A percentile compares a stretch with the other conserved stretches of the same genome.
These are phyloP conservation scores for Diddensiella caesifluorescens DNA, from an alignment of 805 yeast species.

Conservation along the genomic window DNA sequence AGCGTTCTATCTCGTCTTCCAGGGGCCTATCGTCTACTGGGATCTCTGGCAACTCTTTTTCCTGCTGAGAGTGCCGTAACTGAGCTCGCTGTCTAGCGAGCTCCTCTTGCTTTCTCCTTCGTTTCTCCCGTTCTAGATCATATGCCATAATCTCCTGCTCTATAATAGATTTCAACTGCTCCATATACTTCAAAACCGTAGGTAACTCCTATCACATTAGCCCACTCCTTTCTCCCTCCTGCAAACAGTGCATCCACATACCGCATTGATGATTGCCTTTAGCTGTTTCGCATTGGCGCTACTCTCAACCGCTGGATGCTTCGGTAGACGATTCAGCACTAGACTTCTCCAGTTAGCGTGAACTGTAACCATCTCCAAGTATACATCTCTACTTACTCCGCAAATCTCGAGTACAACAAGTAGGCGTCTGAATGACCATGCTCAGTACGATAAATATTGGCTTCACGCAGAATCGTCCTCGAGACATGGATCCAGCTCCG, in stretches of 20 bases:
- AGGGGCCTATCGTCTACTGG: background rate
- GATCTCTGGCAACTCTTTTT: background rate
- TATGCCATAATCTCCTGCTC: conserved; percentile 17
- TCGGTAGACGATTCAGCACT: conserved; percentile 42
- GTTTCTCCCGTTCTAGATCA: conserved; percentile 7
- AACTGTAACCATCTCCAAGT: background rate
- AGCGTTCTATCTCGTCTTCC: conserved; percentile 4
- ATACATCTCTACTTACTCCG: conserved; percentile 36
- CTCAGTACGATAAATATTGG: conserved; percentile 41
- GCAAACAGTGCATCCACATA: background rate
- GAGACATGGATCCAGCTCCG: conserved; percentile 53
- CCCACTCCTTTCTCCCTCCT: background rate
- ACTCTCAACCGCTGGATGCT: conserved; percentile 41
- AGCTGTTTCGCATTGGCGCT: conserved; percentile 18
- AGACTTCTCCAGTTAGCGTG: conserved; percentile 23
- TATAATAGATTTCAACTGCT: conserved; percentile 23
- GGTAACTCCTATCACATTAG: conserved; percentile 17
- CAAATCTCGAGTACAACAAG: conserved; percentile 51
- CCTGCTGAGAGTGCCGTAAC: background rate
- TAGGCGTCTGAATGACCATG: conserved; percentile 47
- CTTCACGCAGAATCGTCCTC: conserved; percentile 38
- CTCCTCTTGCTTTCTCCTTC: conserved; percentile 1
- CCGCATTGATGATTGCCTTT: conserved; percentile 22
- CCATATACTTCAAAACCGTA: conserved; percentile 26
- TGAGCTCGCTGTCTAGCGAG: background rate